Evolutionary conservation across 805 yeast species (phyloP), one percentile per base, ranked within the genome.

Genomic region (Starmerella lactis-condensi): DNA sequence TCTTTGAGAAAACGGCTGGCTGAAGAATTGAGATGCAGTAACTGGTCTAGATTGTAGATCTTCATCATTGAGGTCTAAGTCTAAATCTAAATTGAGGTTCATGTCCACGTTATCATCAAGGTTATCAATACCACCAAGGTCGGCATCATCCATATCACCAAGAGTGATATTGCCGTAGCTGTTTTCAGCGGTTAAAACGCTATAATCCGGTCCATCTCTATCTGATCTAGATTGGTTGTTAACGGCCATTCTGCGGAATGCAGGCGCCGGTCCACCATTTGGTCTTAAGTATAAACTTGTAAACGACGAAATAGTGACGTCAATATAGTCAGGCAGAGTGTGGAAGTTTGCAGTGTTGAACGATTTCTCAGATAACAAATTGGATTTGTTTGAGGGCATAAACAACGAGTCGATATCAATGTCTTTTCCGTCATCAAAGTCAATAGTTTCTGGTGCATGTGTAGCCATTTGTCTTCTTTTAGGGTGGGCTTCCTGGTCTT

Each of bases 201-300:
- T n/a, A n/a, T n/a, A n/a, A n/a, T n/a, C n/a, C n/a, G n/a, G n/a
- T n/a, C n/a, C n/a, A n/a, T n/a, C n/a, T n/a, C n/a, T n/a, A n/a
- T n/a, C n/a, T n/a, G n/a, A n/a, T n/a, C n/a, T n/a, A n/a, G n/a
- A n/a, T n/a, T n/a, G n/a, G n/a, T n/a, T n/a, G n/a, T n/a, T n/a
- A n/a, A n/a, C n/a, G 6, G 29, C 29, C 6, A 33, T 32, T 4
- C 31, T 22, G 11, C 17, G 23, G 27, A 38, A 37, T n/a, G 40
- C 42, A 2, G 36, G 34, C 2, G 43, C 40, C 9, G 34, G 22
- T 4, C 43, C 41, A 9, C 44, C 48, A 16, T 43, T 34, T 3
- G 93, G 91, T 48, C 76, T 77, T 28, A 73, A 54, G 46, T 77
- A 77, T 21, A 79, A 57, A 34, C 64, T 65, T 6, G 76, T 65